Base-by-base conservation (phyloP, 768 basidiomycete species). In the Panus rudis region DNA sequence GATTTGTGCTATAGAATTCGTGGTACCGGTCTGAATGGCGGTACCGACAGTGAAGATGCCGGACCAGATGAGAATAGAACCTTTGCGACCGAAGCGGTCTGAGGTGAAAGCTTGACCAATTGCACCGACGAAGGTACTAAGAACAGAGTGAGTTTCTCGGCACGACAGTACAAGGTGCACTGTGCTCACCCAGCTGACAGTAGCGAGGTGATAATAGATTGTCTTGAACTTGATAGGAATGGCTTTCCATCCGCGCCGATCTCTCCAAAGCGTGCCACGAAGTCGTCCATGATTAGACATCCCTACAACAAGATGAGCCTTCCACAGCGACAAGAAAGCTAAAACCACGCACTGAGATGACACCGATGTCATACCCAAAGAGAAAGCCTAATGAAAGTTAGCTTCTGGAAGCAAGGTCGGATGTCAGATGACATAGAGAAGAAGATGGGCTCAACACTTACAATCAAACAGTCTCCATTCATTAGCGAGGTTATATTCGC, bases 261-360 rank as follows among this genome's bases (percentile, higher is more conserved):
- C 52, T 77, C 64, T 24, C 84, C 85, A 54, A 88, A 87, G 11
- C 83, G 75, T 41, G 64, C 51, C 51, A 84, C 70, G 59, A 88
- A 88, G 58, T 87, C 84, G 6, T 75, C 75, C 81, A 86, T 86
- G 46, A 87, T 85, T 24, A 88, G 61, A 53, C 82, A 85, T 69
- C 84, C 85, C 77, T 81, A 53, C 3, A 25, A 12, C 16, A 14
- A 13, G 20, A 8, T 13, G 11, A 42, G 14, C 16, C 47, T 40
- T 42, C n/a, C 28, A 43, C 27, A 41, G 13, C n/a, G 11, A 37
- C 20, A 27, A 20, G 11, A 7, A 28, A 7, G 23, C 14, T 12
- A 11, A 12, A 43, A 3, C 16, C 23, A 57, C 71, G 41, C 47
- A 82, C 80, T 43, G 82, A 84, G 47, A 84, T 84, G 42, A 85